Evolutionary conservation across 768 basidiomycete genomes (phyloP), one percentile per base, ranked within the genome.

Genomic region (Kwoniella newhampshirensis): DNA sequence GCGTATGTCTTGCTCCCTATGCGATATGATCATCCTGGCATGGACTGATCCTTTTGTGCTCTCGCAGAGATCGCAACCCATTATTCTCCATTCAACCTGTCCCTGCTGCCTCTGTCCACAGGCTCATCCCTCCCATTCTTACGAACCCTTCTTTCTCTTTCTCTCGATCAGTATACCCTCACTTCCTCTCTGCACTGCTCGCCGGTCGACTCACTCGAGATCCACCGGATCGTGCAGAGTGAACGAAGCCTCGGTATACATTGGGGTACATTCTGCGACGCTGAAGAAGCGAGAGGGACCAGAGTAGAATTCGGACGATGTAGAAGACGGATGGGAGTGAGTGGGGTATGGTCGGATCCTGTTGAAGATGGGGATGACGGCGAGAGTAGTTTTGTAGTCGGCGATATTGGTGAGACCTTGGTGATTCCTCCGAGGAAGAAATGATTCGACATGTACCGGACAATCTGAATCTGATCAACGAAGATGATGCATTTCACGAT

Each of bases 51-150:
- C 13, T 9, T 18, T n/a, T 1, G 26, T 32, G 7, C n/a, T 45
- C 23, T 49, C 30, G 39, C 50, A 75, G 74, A 73, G 41, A 75
- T 75, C 52, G 68, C 70, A 11, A 41, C 59, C 13, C 59, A 62
- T 25, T 76, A 76, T 55, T 60, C 67, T 1, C 73, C 75, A 0
- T 65, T 74, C 59, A 26, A 55, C 15, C 55, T 76, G 26, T 71
- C 65, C 35, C 59, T 70, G 26, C 63, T 76, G 12, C 75, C 75
- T 1, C 65, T 76, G 6, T 73, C 71, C 4, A 74, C 75, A 11
- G 75, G 75, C 27, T 76, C 75, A 4, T 76, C 75, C 3, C 59
- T 76, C 13, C 73, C 75, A 20, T 76, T 73, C 48, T 55, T 76
- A 1, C 69, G 75, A 13, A 73, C 64, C 5, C 37, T 73, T 26